Evolutionary conservation across 1,139 yeast species (phyloP).

Genomic region (Sugiyamaella xylanicola): DNA sequence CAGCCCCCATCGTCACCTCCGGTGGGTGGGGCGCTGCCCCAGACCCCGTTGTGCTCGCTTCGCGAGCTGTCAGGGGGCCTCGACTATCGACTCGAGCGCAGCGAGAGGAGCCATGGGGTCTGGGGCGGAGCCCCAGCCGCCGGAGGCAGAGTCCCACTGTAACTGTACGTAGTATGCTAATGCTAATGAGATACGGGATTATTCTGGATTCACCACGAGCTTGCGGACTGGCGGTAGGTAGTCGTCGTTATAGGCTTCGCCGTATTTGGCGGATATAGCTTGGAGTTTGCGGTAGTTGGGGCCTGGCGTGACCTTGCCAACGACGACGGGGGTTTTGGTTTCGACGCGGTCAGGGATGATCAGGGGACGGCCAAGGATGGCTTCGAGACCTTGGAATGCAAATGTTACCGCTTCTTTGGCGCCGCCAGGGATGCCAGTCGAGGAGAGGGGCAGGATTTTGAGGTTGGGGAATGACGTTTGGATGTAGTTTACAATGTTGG

Average conservation of each 20-base stretch:
- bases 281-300: constrained; percentile 28
- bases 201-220: constrained; percentile 21
- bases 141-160: neutral
- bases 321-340: constrained; percentile 26
- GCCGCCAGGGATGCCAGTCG: constrained; percentile 26
- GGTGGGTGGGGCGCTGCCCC: constrained; percentile 2
- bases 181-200: neutral
- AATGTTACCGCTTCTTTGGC: constrained; percentile 31
- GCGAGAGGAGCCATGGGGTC: neutral
- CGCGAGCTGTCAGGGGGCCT: neutral
- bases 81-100: neutral
- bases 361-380: constrained; percentile 29
- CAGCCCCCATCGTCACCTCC: too few relatives aligned
- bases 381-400: constrained; percentile 32
- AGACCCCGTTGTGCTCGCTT: neutral
- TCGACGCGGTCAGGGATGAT: constrained; percentile 29
- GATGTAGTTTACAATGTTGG: constrained; percentile 28
- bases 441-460: constrained; percentile 24
- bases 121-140: constrained; percentile 6
- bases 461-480: constrained; percentile 25
- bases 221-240: constrained; percentile 27
- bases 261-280: constrained; percentile 23
- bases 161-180: neutral
- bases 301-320: constrained; percentile 31
- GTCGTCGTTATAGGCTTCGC: constrained; percentile 14